Percentiles rank a stretch among this genome's conserved stretches.
Conservation (phyloP, 2,329 filamentous ascomycete species). For the Paraphaeosphaeria sporulosa region DNA sequence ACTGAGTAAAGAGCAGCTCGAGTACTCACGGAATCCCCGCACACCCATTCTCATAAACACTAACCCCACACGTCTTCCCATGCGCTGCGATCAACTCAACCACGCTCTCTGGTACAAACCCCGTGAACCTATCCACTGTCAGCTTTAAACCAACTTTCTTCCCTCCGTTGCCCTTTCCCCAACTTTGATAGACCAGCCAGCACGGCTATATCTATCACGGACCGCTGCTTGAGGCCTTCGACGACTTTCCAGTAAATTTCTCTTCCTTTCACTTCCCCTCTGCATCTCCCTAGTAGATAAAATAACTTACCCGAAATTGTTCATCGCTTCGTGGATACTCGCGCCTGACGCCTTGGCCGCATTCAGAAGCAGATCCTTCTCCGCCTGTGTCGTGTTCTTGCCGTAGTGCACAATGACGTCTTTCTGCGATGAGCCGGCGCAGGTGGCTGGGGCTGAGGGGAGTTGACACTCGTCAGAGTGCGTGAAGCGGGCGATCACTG, state of each 20-base stretch:
- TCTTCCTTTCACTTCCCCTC: no score
- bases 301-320: constrained; percentile 25
- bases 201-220: no score
- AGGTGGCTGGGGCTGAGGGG: constrained; percentile 16
- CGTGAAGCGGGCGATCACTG: constrained; percentile 3
- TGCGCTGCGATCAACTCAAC: constrained; percentile 21
- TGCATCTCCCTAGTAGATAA: no score
- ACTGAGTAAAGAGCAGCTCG: no score
- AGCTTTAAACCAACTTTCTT: not conserved
- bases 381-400: constrained; percentile 6
- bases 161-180: not conserved
- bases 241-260: no score
- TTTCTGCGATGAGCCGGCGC: constrained; percentile 19
- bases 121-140: constrained; percentile 22
- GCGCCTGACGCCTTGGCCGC: constrained; percentile 23
- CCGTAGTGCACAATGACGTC: constrained; percentile 28
- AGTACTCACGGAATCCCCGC: constrained; percentile 21
- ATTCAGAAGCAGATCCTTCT: constrained; percentile 18
- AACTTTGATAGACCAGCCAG: no score
- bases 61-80: constrained; percentile 17
- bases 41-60: constrained; percentile 25
- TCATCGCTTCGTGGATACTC: constrained; percentile 17
- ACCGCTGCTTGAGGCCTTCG: no score
- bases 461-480: constrained; percentile 20
- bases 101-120: constrained; percentile 22